A percentile compares a stretch with the other conserved stretches of the same genome.
phyloP scores from a whole-genome alignment of 228 moss, liverwort and hornwort species.

The Sphagnum magellanicum region DNA sequence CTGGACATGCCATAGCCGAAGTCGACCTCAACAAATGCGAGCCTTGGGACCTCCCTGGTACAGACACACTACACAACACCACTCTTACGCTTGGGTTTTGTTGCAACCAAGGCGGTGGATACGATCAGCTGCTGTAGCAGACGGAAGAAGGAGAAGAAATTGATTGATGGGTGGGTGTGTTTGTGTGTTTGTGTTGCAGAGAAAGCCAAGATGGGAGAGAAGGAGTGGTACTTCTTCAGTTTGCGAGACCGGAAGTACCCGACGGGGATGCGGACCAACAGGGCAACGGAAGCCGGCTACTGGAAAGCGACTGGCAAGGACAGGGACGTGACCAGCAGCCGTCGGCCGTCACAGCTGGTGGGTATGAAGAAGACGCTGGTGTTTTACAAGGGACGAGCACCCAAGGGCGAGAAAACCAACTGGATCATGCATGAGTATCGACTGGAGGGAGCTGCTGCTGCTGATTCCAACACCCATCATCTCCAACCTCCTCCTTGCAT shows the following conservation, averaged over 20 bases:
- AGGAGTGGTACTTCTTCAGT: constrained; percentile 67
- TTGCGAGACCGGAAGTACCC: constrained; percentile 58
- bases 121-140: too few species aligned
- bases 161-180: too few species aligned
- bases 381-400: constrained; percentile 54
- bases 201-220: constrained; percentile 55
- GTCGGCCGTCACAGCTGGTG: constrained; percentile 18
- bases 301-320: constrained; percentile 71
- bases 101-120: neutral
- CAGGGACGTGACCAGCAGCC: constrained; percentile 37
- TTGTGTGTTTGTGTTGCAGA: constrained; percentile 16
- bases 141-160: too few species aligned
- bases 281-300: constrained; percentile 57
- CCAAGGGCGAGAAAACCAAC: constrained; percentile 54
- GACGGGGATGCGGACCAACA: constrained; percentile 56
- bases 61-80: neutral
- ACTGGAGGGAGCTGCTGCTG: constrained; percentile 25
- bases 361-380: constrained; percentile 71
- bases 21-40: constrained; percentile 65
- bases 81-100: neutral
- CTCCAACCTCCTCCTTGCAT: neutral
- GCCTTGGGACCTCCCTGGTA: constrained; percentile 68
- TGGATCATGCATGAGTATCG: constrained; percentile 75
- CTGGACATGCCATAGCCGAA: constrained; percentile 41
- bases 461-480: constrained; percentile 1